Evolutionary conservation across 148 eudicot species (phyloP), one percentile per base, ranked within the genome.

Genomic region (Agrostemma githago): DNA sequence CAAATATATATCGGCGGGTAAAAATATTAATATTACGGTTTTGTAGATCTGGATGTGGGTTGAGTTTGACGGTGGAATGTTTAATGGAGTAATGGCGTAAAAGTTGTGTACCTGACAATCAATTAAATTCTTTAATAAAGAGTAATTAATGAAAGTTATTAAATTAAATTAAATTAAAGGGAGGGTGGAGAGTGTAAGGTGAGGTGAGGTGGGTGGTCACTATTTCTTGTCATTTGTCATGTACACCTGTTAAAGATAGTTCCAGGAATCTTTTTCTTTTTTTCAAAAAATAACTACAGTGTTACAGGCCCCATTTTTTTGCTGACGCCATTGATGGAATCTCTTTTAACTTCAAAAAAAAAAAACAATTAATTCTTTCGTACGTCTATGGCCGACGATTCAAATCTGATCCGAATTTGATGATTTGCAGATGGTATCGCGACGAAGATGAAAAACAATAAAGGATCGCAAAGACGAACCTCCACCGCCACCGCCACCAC

Each of bases 381-480:
- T 59, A 17, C 64, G 64, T 60, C 64, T 19, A 60, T 56, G 61
- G 6, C n/a, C 6, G 7, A 58, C 2, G 17, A 38, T 40, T 16
- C 19, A 6, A 3, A 66, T 66, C 21, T 66, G 19, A 40, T 41
- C 38, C 3, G 3, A 64, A 21, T 8, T 5, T 8, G 6, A 62
- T 63, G 6, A 8, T 63, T 65, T 73, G 21, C 66, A 79, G 82
- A 79, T 21, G 71, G 64, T 4, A 63, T 51, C 3, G 64, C 21
- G 14, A 53, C 38, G 38, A 79, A 79, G 78, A 20, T 59, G 41
- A 74, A 68, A 57, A 74, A 15, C 10, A 67, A 61, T 3, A 79
- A 79, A 74, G 60, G 39, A 14, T 62, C 79, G 8, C 78, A 76
- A 12, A 21, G 43, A 17, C 74, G 70, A 17, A 69, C n/a, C 59